Conservation (phyloP, 495 filamentous ascomycete species). For the Xylaria sp. region DNA sequence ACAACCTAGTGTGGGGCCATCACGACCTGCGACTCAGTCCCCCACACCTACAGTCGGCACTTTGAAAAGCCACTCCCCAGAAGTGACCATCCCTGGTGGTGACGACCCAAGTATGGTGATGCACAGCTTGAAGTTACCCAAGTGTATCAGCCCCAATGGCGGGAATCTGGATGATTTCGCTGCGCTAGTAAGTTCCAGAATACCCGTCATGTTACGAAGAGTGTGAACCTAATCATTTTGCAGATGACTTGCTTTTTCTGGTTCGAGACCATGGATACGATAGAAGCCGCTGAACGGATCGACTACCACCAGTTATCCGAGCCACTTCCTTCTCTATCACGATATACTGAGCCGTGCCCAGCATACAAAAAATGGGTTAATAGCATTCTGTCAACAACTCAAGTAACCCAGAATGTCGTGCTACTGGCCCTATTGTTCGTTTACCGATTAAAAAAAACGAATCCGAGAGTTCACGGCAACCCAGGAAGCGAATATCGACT, state of each 20-base stretch:
- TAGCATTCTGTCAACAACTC: constrained; percentile 87
- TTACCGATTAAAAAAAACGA: constrained; percentile 88
- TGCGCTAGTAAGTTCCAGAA: constrained; percentile 67
- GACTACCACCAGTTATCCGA: constrained; percentile 47
- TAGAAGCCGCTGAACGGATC: constrained; percentile 74
- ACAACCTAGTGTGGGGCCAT: constrained; percentile 36
- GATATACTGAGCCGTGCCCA: constrained; percentile 75
- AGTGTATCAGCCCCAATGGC: constrained; percentile 74
- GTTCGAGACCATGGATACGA: constrained; percentile 87
- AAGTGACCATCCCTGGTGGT: constrained; percentile 34
- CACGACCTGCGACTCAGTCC: constrained; percentile 37
- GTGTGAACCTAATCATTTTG: constrained; percentile 21
- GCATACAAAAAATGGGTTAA: constrained; percentile 95
- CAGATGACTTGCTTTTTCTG: constrained; percentile 97
- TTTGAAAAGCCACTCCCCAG: constrained; percentile 32
- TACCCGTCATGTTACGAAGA: background rate
- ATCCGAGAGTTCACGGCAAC: constrained; percentile 85
- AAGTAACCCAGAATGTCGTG: constrained; percentile 96
- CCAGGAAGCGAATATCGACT: constrained; percentile 95
- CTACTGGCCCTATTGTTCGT: constrained; percentile 91
- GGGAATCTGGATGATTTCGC: constrained; percentile 82
- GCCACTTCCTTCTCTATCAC: constrained; percentile 62
- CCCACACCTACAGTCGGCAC: constrained; percentile 43
- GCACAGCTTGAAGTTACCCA: constrained; percentile 73
- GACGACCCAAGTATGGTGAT: constrained; percentile 57